Percentiles rank a stretch among this genome's conserved stretches.
Evolutionary conservation across 2,329 filamentous ascomycete genomes (phyloP).

Genomic region (Sporothrix schenckii): DNA sequence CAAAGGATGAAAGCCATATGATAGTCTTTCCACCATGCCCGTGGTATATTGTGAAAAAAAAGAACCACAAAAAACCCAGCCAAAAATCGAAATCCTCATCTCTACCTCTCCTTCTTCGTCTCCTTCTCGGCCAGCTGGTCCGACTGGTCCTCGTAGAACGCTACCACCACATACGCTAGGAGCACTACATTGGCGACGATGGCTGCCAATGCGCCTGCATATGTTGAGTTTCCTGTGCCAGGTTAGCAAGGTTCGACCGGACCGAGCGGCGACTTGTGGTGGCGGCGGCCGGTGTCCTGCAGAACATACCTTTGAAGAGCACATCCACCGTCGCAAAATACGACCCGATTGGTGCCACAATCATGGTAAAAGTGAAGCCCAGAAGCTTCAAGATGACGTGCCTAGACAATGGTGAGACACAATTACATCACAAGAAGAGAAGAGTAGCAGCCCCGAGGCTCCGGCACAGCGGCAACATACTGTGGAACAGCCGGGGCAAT

Average conservation of each 20-base stretch:
- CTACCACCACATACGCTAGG: constrained; percentile 86
- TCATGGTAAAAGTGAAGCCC: constrained; percentile 88
- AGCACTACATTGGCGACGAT: constrained; percentile 90
- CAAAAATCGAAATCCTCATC: neutral
- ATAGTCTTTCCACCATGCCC: neutral
- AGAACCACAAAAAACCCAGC: neutral
- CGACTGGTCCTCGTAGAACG: constrained; percentile 79
- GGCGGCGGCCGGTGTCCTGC: too few relatives aligned
- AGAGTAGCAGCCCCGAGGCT: neutral
- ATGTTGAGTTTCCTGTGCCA: constrained; percentile 79
- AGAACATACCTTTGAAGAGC: constrained; percentile 70
- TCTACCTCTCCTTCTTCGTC: constrained; percentile 49
- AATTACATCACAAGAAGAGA: neutral
- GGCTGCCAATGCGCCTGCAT: constrained; percentile 81
- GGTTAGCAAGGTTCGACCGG: neutral
- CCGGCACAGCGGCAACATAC: constrained; percentile 41
- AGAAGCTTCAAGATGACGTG: constrained; percentile 89
- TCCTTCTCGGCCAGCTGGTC: constrained; percentile 49
- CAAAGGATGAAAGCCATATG: neutral
- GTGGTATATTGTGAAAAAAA: too few relatives aligned
- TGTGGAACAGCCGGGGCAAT: constrained; percentile 81
- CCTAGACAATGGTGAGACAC: constrained; percentile 52
- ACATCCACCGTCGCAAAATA: constrained; percentile 81
- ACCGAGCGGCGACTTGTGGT: neutral
- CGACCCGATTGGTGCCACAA: constrained; percentile 79